Conservation (phyloP, 208 protist species). For the Novymonas esmeraldas region DNA sequence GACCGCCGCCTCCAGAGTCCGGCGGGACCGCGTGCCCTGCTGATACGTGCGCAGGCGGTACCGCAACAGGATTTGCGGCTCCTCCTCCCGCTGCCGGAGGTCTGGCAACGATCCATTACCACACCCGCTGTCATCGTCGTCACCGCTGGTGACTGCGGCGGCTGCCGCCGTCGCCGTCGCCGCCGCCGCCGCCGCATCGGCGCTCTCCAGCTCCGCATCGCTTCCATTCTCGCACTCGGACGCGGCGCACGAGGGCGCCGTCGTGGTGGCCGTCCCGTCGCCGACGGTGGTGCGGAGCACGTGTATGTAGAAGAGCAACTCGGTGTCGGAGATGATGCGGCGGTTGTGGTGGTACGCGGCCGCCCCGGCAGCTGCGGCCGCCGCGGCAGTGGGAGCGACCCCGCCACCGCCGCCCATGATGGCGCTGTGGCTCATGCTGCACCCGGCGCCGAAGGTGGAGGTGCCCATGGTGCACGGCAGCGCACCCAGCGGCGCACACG, state of each 20-base stretch:
- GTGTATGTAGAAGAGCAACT: conserved; percentile 38
- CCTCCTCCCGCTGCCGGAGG: conserved; percentile 31
- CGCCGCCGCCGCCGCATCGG: neutral
- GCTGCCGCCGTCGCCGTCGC: neutral
- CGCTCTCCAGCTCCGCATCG: neutral
- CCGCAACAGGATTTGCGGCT: conserved; percentile 39
- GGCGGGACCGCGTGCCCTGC: conserved; percentile 30
- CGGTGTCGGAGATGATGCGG: conserved; percentile 23
- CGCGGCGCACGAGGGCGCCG: conserved; percentile 14
- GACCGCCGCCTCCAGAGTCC: conserved; percentile 27
- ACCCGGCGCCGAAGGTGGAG: neutral
- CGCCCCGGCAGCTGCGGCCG: neutral
- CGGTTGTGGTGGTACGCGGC: no score
- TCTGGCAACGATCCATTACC: conserved; percentile 19
- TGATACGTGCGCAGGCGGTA: conserved; percentile 35
- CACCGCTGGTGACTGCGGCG: no score
- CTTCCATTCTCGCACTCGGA: conserved; percentile 19
- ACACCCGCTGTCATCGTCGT: neutral
- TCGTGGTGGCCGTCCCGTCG: conserved; percentile 8
- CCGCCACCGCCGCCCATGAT: neutral
- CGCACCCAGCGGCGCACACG: neutral
- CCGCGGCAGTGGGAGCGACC: neutral
- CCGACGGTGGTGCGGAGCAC: conserved; percentile 29
- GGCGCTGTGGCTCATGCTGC: neutral
- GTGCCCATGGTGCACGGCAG: neutral